These are phyloP conservation scores for Xylariaceae sp. DNA, from an alignment of 2,329 filamentous ascomycete genomes.

Conservation along the genomic window DNA sequence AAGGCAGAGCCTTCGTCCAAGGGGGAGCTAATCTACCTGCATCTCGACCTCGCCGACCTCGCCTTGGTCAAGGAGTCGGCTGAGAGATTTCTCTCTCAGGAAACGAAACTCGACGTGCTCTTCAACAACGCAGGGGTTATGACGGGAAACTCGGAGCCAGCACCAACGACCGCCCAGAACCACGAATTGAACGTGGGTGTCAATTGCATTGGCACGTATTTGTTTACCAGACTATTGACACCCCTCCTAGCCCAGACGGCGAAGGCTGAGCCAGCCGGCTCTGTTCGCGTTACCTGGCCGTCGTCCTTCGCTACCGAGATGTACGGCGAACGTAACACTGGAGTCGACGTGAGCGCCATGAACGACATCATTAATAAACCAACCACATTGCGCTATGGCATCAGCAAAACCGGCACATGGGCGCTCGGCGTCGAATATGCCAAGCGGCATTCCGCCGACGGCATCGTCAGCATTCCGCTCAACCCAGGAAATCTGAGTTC, in stretches of 20 bases:
- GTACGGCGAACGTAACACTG: conserved; percentile 6
- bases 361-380: conserved; percentile 14
- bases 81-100: too few species aligned
- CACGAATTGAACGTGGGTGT: conserved; percentile 29
- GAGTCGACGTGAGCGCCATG: conserved; percentile 11
- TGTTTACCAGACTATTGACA: conserved; percentile 26
- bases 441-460: conserved; percentile 11
- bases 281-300: conserved; percentile 28
- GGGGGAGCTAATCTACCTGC: too few species aligned
- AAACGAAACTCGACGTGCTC: too few species aligned
- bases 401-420: conserved; percentile 26
- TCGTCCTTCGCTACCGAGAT: conserved; percentile 19
- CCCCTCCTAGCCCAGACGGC: conserved; percentile 21
- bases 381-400: conserved; percentile 13
- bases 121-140: too few species aligned
- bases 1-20: too few species aligned
- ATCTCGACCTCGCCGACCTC: too few species aligned
- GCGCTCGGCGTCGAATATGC: conserved; percentile 22
- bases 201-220: conserved; percentile 25
- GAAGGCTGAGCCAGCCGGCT: conserved; percentile 2
- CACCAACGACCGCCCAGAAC: conserved; percentile 15
- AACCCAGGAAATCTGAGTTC: conserved; percentile 26
- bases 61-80: too few species aligned
- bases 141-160: too few species aligned
- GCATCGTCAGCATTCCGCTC: conserved; percentile 19